Conservation (phyloP, 208 protist genomes). For the Borovskyia barvae region DNA sequence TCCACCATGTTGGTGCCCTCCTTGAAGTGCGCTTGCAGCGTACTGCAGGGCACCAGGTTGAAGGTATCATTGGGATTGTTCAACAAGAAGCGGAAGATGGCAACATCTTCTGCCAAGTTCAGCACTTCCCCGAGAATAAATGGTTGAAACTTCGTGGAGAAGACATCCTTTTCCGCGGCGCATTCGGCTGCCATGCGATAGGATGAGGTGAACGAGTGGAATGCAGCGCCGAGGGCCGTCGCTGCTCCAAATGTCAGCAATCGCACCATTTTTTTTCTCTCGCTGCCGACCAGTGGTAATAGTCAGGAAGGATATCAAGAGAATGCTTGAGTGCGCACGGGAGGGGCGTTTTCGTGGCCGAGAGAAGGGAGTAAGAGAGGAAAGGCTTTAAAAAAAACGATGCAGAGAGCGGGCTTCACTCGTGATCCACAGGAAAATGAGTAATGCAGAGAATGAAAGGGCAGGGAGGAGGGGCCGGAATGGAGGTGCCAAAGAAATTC, state of each 20-base stretch:
- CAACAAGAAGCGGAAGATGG: slow-evolving; percentile 86
- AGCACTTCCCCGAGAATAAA: slow-evolving; percentile 86
- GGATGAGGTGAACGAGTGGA: slow-evolving; percentile 54
- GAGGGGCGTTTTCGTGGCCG: no score
- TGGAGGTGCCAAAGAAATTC: no score
- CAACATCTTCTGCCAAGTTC: slow-evolving; percentile 83
- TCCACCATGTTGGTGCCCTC: slow-evolving; percentile 78
- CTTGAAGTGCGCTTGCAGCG: slow-evolving; percentile 82
- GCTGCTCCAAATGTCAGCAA: slow-evolving; percentile 60
- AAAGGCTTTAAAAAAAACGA: no score
- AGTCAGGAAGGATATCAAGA: no score
- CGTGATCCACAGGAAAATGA: no score
- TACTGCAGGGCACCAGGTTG: slow-evolving; percentile 76
- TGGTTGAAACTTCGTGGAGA: slow-evolving; percentile 71
- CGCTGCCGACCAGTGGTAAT: no score
- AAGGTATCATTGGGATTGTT: slow-evolving; percentile 63
- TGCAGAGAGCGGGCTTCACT: no score
- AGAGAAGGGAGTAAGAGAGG: no score
- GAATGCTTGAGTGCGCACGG: no score
- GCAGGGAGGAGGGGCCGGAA: no score
- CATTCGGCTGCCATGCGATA: slow-evolving; percentile 42
- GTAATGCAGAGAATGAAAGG: no score
- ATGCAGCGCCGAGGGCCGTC: slow-evolving; percentile 57
- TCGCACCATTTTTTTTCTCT: slow-evolving; percentile 29
- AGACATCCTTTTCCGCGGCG: slow-evolving; percentile 31